Conservation (phyloP, 495 filamentous ascomycete genomes). For the Podospora comata region DNA sequence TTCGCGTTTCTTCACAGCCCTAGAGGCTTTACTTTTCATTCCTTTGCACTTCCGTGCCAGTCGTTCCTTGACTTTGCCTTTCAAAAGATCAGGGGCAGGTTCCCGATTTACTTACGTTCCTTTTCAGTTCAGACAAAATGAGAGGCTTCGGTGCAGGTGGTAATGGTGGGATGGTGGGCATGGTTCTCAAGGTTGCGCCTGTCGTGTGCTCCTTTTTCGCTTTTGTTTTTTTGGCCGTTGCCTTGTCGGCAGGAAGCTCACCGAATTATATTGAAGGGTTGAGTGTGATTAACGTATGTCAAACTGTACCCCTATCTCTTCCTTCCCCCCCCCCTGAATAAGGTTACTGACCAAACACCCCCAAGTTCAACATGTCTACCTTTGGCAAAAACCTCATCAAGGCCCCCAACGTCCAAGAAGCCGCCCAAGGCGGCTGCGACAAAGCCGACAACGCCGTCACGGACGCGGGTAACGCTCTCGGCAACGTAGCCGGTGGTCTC, state of each 20-base stretch:
- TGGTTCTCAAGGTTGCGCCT: conserved; percentile 28
- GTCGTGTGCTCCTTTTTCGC: conserved; percentile 48
- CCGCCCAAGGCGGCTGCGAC: conserved; percentile 11
- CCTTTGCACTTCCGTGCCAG: conserved; percentile 3
- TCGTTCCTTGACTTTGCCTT: conserved; percentile 5
- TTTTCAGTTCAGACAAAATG: conserved; percentile 10
- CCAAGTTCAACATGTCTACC: conserved; percentile 60
- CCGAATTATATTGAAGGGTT: conserved; percentile 57
- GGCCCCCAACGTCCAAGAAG: background rate
- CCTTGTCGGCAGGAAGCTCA: conserved; percentile 64
- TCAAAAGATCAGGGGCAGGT: conserved; percentile 9
- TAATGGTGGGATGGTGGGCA: conserved; percentile 4
- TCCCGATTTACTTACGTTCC: conserved; percentile 1
- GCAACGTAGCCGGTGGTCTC: conserved; percentile 29
- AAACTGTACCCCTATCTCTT: background rate
- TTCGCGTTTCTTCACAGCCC: background rate
- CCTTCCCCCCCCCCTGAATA: background rate
- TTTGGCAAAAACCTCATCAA: conserved; percentile 52
- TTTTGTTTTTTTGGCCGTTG: conserved; percentile 63
- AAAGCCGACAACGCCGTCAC: conserved; percentile 14
- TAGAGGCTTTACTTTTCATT: conserved; percentile 12
- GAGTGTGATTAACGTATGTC: conserved; percentile 61
- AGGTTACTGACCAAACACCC: conserved; percentile 17
- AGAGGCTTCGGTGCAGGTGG: conserved; percentile 9
- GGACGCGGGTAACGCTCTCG: conserved; percentile 24